Evolutionary conservation across 2,329 filamentous ascomycete species (phyloP).

Genomic region (Clonostachys rosea): DNA sequence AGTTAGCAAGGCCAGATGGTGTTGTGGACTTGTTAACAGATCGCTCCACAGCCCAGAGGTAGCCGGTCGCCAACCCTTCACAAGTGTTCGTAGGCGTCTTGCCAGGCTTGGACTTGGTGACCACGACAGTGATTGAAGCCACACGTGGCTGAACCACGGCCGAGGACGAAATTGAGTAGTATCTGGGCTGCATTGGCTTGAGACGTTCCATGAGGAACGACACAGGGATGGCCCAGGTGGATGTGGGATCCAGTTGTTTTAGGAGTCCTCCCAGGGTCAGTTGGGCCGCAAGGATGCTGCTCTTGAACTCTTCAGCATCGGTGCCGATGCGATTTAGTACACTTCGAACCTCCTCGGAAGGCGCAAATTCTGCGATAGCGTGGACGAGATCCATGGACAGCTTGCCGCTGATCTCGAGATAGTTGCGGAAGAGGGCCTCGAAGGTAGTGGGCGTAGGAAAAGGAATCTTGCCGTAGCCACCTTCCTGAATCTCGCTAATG

Average conservation of each 20-base stretch:
- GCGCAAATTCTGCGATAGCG: slow-evolving; percentile 78
- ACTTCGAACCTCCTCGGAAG: slow-evolving; percentile 82
- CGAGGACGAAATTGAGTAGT: slow-evolving; percentile 60
- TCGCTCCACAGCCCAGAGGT: slow-evolving; percentile 62
- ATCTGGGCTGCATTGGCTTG: slow-evolving; percentile 55
- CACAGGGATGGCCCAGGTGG: slow-evolving; percentile 68
- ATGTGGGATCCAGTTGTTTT: slow-evolving; percentile 63
- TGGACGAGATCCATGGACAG: slow-evolving; percentile 70
- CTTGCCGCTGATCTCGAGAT: slow-evolving; percentile 93
- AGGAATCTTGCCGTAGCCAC: slow-evolving; percentile 12
- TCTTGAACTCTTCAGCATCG: slow-evolving; percentile 93
- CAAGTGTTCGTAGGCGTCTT: slow-evolving; percentile 35
- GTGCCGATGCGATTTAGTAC: slow-evolving; percentile 66
- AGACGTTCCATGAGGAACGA: slow-evolving; percentile 91
- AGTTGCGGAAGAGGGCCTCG: slow-evolving; percentile 87
- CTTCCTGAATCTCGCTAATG: slow-evolving; percentile 9
- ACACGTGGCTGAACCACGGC: slow-evolving; percentile 19
- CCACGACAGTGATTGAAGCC: slow-evolving; percentile 12
- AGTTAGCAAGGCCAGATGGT: slow-evolving; percentile 44
- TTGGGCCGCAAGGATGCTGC: slow-evolving; percentile 74
- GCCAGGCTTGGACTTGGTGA: slow-evolving; percentile 8
- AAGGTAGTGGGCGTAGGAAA: slow-evolving; percentile 94
- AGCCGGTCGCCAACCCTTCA: slow-evolving; percentile 16
- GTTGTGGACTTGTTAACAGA: slow-evolving; percentile 81
- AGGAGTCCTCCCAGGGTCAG: slow-evolving; percentile 89